Conservation (phyloP, 2,329 filamentous ascomycete genomes). For the Fusarium annulatum region DNA sequence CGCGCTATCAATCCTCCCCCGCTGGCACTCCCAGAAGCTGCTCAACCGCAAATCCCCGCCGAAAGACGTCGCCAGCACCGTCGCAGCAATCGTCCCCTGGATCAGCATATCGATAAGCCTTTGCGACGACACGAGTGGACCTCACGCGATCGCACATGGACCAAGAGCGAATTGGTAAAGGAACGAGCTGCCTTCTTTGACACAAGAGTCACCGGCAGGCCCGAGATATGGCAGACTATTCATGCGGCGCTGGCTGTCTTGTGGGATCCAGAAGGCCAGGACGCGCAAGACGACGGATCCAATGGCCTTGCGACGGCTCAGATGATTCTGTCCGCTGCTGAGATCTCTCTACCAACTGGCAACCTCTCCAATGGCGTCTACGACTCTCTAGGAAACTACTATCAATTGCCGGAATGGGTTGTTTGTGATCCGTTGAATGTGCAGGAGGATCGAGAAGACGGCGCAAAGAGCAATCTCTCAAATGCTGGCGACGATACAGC, state of each 20-base stretch:
- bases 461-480: slow-evolving; percentile 51
- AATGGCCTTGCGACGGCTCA: slow-evolving; percentile 75
- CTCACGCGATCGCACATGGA: slow-evolving; percentile 74
- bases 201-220: slow-evolving; percentile 80
- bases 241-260: slow-evolving; percentile 74
- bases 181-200: slow-evolving; percentile 91
- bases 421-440: slow-evolving; percentile 73
- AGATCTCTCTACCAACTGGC: slow-evolving; percentile 78
- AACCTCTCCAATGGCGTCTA: slow-evolving; percentile 78
- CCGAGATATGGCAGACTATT: slow-evolving; percentile 85
- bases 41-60: slow-evolving; percentile 35
- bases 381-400: slow-evolving; percentile 76
- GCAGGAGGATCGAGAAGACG: slow-evolving; percentile 52
- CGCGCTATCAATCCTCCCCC: slow-evolving; percentile 63
- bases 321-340: slow-evolving; percentile 81
- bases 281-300: slow-evolving; percentile 51
- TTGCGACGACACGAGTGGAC: slow-evolving; percentile 74
- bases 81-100: slow-evolving; percentile 55
- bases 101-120: slow-evolving; percentile 77
- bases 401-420: slow-evolving; percentile 74
- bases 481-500: slow-evolving; percentile 50
- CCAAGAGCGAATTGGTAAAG: slow-evolving; percentile 71
- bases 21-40: slow-evolving; percentile 48
- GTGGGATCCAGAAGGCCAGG: slow-evolving; percentile 63
- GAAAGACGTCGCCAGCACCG: slow-evolving; percentile 51